These are phyloP conservation scores for Earliella scabrosa DNA, from an alignment of 1,284 basidiomycete species.

Conservation along the genomic window DNA sequence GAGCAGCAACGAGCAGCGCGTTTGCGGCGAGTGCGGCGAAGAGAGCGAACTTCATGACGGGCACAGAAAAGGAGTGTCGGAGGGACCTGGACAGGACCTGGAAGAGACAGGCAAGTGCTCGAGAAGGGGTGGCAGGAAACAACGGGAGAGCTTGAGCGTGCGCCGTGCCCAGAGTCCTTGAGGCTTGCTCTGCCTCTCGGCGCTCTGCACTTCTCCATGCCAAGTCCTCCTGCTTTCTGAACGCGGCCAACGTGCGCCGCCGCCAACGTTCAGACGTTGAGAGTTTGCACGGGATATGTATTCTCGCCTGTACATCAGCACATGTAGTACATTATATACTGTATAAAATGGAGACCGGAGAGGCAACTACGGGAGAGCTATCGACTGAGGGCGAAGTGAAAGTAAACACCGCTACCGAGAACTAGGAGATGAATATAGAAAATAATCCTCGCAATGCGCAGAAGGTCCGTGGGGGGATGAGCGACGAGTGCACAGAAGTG, in stretches of 20 bases:
- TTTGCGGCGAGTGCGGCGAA: not conserved
- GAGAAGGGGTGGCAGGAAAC: too few relatives aligned
- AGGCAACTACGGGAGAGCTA: constrained; percentile 5
- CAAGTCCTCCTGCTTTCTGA: too few relatives aligned
- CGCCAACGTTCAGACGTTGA: too few relatives aligned
- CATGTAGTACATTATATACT: constrained; percentile 32
- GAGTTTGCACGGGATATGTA: constrained; percentile 8
- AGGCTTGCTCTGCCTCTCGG: too few relatives aligned
- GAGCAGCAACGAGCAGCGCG: not conserved
- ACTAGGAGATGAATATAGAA: not conserved
- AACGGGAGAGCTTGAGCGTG: too few relatives aligned
- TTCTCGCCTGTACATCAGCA: constrained; percentile 30
- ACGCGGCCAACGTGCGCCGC: too few relatives aligned
- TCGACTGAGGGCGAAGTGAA: constrained; percentile 4
- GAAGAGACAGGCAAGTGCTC: too few relatives aligned
- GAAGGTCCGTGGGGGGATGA: not conserved
- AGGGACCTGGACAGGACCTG: too few relatives aligned
- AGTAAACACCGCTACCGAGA: not conserved
- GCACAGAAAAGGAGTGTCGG: too few relatives aligned
- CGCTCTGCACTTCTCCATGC: too few relatives aligned
- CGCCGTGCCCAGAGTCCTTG: too few relatives aligned
- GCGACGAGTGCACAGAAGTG: not conserved
- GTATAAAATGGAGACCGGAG: constrained; percentile 15
- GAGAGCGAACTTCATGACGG: not conserved
- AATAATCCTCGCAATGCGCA: constrained; percentile 2